Conservation (phyloP, 2,329 filamentous ascomycete genomes). For the Paecilomyces sp. region DNA sequence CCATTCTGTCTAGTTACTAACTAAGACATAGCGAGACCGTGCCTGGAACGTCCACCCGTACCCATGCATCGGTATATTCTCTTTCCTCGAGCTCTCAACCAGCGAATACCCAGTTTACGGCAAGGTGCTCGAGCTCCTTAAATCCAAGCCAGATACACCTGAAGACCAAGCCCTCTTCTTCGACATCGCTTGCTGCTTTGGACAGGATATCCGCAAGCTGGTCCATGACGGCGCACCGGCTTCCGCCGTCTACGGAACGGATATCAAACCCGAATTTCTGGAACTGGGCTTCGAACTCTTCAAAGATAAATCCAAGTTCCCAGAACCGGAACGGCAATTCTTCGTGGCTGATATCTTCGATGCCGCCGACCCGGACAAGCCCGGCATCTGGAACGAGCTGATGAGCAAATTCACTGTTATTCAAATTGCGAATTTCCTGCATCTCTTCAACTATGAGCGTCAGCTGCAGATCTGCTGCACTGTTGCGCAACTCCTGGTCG, state of each 20-base stretch:
- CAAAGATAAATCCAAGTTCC: conserved; percentile 24
- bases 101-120: background rate
- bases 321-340: conserved; percentile 20
- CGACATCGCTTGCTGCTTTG: background rate
- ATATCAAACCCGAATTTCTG: conserved; percentile 31
- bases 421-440: conserved; percentile 33
- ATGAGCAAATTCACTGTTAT: conserved; percentile 25
- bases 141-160: background rate
- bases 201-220: background rate
- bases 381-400: conserved; percentile 14
- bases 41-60: background rate
- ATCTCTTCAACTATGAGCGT: conserved; percentile 32
- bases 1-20: background rate
- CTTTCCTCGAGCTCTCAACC: background rate
- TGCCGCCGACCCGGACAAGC: background rate
- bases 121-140: background rate
- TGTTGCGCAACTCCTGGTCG: conserved; percentile 11
- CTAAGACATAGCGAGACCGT: background rate
- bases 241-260: conserved; percentile 23
- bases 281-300: conserved; percentile 38
- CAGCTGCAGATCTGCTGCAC: conserved; percentile 15
- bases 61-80: background rate
- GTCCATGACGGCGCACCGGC: conserved; percentile 16
- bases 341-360: conserved; percentile 25
- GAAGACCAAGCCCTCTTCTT: background rate